Percentiles rank a stretch among this genome's conserved stretches.
Conservation (phyloP, 2,329 filamentous ascomycete species). For the Paecilomyces sp. region DNA sequence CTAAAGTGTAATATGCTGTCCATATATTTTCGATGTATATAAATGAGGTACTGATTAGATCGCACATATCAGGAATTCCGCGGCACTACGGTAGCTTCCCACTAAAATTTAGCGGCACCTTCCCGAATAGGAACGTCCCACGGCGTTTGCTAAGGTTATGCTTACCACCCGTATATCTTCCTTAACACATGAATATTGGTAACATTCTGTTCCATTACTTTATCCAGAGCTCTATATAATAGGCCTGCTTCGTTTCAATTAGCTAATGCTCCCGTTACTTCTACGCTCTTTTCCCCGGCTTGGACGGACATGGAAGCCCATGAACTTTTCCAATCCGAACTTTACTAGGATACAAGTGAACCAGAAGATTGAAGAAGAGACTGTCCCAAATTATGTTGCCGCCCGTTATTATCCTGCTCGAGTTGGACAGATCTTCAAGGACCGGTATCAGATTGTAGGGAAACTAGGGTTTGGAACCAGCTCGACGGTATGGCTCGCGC, state of each 20-base stretch:
- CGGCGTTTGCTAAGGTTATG: too few species aligned
- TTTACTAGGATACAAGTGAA: constrained; percentile 14
- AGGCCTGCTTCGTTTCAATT: neutral
- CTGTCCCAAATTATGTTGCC: constrained; percentile 15
- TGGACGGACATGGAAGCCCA: constrained; percentile 20
- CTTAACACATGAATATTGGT: too few species aligned
- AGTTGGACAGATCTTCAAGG: constrained; percentile 22
- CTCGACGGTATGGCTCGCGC: constrained; percentile 20
- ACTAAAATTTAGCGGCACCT: too few species aligned
- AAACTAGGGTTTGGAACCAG: constrained; percentile 30
- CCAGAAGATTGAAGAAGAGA: constrained; percentile 26
- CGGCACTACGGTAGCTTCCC: too few species aligned
- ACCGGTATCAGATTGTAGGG: constrained; percentile 26
- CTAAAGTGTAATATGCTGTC: too few species aligned
- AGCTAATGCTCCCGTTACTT: constrained; percentile 9
- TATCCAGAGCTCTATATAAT: too few species aligned
- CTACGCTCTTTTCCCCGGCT: constrained; percentile 16
- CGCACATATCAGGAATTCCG: too few species aligned
- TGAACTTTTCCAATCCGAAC: constrained; percentile 24
- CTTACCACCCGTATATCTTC: too few species aligned
- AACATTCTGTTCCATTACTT: too few species aligned
- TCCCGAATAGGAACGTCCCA: too few species aligned
- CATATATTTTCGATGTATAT: too few species aligned
- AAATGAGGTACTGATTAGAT: too few species aligned
- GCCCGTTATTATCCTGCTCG: constrained; percentile 18